Base-by-base conservation (phyloP, 1,284 basidiomycete genomes). In the Jaminaea rosea region DNA sequence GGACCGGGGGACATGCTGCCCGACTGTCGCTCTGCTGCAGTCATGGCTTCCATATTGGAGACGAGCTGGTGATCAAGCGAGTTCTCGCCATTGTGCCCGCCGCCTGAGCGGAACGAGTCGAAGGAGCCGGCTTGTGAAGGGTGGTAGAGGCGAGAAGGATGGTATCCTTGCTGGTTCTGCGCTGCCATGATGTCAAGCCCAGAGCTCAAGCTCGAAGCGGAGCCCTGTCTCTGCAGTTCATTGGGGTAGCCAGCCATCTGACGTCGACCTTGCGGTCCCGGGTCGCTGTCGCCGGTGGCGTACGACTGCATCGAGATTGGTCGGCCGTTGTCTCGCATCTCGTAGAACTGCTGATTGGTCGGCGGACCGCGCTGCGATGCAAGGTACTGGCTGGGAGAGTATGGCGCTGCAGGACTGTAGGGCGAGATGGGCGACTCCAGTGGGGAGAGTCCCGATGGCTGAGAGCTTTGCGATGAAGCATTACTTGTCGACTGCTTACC, bases 31-130 rank as follows among this genome's bases (percentile, higher is more conserved):
- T 67, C 63, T 32, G 61, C 65, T 6, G 63, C 65, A 10, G 65
- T 64, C 65, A 65, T 66, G 42, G 62, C 65, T 34, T 63, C 67
- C 63, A 69, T 62, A 42, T 69, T 64, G 51, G 62, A 57, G 45
- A 69, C 64, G 44, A 69, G 60, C 59, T 66, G 65, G 36, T 63
- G 57, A 34, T 69, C 67, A 2, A 69, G 49, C 21, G 67, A 69
- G 50, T 57, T 59, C 32, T 63, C 56, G 26, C 61, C 62, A 15
- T 63, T 53, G 2, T 56, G 59, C 42, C 66, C 67, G 26, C 53
- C 39, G 17, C 58, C 57, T 46, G 52, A 61, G 13, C 64, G 51
- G 41, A 60, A 53, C 26, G 60, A 60, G 24, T 63, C 58, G 17
- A 62, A 50, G 15, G 64, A 65, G 59, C 51, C 48, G 55, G 54